Evolutionary conservation across 495 filamentous ascomycete species (phyloP).

Genomic region (Lasiosphaeria ovina): DNA sequence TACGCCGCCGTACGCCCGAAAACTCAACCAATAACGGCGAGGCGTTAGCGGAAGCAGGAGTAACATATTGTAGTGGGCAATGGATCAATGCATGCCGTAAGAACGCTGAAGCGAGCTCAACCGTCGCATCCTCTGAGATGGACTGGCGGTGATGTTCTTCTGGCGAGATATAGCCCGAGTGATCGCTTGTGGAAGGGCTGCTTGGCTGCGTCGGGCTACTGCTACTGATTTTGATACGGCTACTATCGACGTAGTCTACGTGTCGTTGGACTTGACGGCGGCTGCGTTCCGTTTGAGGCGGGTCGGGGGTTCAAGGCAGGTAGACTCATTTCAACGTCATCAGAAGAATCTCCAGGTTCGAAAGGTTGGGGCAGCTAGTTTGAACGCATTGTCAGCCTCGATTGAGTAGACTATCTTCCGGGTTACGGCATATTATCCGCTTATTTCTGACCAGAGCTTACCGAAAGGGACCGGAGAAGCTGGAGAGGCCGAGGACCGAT

Average conservation of each 20-base stretch:
- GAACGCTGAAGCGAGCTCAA: slow-evolving; percentile 11
- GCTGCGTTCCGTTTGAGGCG: slow-evolving; percentile 8
- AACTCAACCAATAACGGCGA: slow-evolving; percentile 9
- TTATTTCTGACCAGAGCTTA: too few relatives aligned
- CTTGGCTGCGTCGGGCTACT: slow-evolving; percentile 9
- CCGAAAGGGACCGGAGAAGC: not conserved
- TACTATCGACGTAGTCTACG: slow-evolving; percentile 9
- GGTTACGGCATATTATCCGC: too few relatives aligned
- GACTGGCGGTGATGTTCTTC: slow-evolving; percentile 7
- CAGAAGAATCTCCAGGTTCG: too few relatives aligned
- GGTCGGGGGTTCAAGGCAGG: not conserved
- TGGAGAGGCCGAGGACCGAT: not conserved
- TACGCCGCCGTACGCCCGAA: slow-evolving; percentile 10
- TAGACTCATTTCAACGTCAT: too few relatives aligned
- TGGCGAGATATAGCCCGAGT: slow-evolving; percentile 9
- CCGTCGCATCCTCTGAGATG: slow-evolving; percentile 10
- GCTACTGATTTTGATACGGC: slow-evolving; percentile 8
- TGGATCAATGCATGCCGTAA: slow-evolving; percentile 9
- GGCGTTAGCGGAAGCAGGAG: not conserved
- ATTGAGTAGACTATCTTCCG: too few relatives aligned
- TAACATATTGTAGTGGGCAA: slow-evolving; percentile 8
- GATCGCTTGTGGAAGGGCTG: slow-evolving; percentile 11
- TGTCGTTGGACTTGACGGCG: slow-evolving; percentile 11
- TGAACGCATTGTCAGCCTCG: too few relatives aligned
- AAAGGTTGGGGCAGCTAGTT: not conserved